These are phyloP conservation scores for Xylaria acuta DNA, from an alignment of 495 filamentous ascomycete species.

Conservation along the genomic window DNA sequence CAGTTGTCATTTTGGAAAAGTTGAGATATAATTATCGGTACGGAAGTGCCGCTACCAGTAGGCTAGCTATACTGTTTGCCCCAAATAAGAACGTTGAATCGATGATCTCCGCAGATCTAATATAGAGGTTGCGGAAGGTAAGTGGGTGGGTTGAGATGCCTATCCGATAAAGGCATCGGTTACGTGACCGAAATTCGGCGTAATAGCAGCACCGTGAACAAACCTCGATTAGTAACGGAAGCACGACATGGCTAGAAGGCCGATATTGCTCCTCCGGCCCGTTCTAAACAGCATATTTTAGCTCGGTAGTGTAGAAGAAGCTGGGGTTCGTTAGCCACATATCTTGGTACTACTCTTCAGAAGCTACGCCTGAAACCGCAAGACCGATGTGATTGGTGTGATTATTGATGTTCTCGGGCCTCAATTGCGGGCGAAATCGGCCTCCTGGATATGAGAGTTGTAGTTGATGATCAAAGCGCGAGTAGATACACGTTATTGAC, in stretches of 20 bases:
- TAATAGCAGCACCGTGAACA: not conserved
- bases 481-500: not conserved
- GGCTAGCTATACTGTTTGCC: not conserved
- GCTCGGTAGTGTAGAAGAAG: conserved; percentile 6
- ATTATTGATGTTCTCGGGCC: not conserved
- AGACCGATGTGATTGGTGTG: conserved; percentile 1
- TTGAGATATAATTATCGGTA: not conserved
- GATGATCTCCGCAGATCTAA: conserved; percentile 1
- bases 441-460: not conserved
- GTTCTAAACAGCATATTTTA: conserved; percentile 1
- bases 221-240: conserved; percentile 12
- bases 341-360: not conserved
- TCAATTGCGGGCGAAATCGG: conserved; percentile 12
- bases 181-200: not conserved
- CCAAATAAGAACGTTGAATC: not conserved
- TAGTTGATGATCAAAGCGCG: not conserved
- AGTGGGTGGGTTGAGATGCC: not conserved
- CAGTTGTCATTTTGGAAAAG: not conserved
- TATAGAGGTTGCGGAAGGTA: not conserved
- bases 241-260: not conserved
- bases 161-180: not conserved
- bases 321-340: conserved; percentile 4
- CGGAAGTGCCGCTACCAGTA: not conserved
- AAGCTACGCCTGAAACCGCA: conserved; percentile 1
- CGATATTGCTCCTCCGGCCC: conserved; percentile 6